Evolutionary conservation across 768 basidiomycete genomes (phyloP).

Genomic region (Paxillus involutus): DNA sequence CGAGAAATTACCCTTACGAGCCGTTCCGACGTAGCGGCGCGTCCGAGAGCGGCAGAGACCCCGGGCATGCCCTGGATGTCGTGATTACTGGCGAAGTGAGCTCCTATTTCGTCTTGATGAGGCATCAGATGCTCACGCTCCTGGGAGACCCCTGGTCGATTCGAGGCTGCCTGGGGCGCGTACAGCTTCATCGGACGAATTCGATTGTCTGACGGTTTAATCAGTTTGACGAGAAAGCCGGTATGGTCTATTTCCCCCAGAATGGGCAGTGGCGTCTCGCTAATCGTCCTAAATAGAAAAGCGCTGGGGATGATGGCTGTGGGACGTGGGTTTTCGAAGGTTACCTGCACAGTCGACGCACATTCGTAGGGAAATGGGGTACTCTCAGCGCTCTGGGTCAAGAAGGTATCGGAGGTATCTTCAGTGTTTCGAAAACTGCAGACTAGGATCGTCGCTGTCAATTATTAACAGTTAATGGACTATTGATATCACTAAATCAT

Average conservation of each 20-base stretch:
- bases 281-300: conserved; percentile 36
- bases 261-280: neutral
- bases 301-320: conserved; percentile 34
- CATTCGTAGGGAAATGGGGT: conserved; percentile 57
- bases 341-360: conserved; percentile 44
- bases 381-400: conserved; percentile 34
- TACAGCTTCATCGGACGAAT: conserved; percentile 61
- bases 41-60: conserved; percentile 26
- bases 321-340: conserved; percentile 63
- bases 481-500: conserved; percentile 7
- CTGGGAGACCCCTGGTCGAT: conserved; percentile 49
- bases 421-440: conserved; percentile 52
- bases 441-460: conserved; percentile 28
- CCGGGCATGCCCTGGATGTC: conserved; percentile 34
- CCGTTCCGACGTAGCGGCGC: conserved; percentile 29
- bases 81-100: conserved; percentile 35
- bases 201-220: conserved; percentile 52
- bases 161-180: conserved; percentile 66
- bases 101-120: conserved; percentile 19
- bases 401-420: conserved; percentile 49
- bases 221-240: conserved; percentile 61
- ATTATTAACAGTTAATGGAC: conserved; percentile 28
- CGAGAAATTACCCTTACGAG: conserved; percentile 28
- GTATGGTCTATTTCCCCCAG: conserved; percentile 36
- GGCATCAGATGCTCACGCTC: conserved; percentile 22